Base-by-base conservation (phyloP, 2,329 filamentous ascomycete genomes). In the Paecilomyces sp. region DNA sequence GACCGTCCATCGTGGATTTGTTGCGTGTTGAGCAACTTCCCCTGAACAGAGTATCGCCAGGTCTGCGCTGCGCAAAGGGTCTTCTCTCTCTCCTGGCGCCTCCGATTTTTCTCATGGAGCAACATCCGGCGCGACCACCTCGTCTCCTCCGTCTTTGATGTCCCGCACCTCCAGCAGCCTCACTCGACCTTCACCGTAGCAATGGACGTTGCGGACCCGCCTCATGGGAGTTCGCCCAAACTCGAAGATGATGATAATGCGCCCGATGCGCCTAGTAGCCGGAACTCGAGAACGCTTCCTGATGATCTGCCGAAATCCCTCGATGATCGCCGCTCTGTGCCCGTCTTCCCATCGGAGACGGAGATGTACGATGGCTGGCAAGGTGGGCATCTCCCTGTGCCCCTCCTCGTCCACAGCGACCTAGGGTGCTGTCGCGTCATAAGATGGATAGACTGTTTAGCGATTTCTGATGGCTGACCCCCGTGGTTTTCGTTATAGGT, bases 291-390 rank as follows among this genome's bases (percentile, higher is more conserved):
- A 60, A 73, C 77, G 62, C 85, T 97, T 56, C 94, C 94, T 50
- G 79, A 84, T 66, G 94, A 99, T 76, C 84, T 99, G 36, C 94
- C 94, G 11, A 94, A 85, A 66, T 96, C 92, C 12, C 84, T 99
- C 58, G 89, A 99, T 74, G 94, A 99, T 79, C 86, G 94, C 62
- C 85, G 88, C 67, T 82, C 82, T 68, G 83, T 89, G 34, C 84
- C 87, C 3, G 81, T 80, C 54, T 86, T 88, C 63, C 84, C 87
- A 64, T 83, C 89, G 59, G 94, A 97, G 80, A 96, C 92, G 50
- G 94, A 97, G 80, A 91, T 97, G 79, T 99, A 97, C 75, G 94
- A 99, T 83, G 94, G 91, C 67, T 99, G 94, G 94, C 92, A 97
- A 87, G 93, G 93, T 88, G 74, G 72, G 81, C 63, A 56, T 66